A percentile compares a stretch with the other conserved stretches of the same genome.
Conservation (phyloP, 225 moss, liverwort and hornwort species). For the Marchantia paleacea region DNA sequence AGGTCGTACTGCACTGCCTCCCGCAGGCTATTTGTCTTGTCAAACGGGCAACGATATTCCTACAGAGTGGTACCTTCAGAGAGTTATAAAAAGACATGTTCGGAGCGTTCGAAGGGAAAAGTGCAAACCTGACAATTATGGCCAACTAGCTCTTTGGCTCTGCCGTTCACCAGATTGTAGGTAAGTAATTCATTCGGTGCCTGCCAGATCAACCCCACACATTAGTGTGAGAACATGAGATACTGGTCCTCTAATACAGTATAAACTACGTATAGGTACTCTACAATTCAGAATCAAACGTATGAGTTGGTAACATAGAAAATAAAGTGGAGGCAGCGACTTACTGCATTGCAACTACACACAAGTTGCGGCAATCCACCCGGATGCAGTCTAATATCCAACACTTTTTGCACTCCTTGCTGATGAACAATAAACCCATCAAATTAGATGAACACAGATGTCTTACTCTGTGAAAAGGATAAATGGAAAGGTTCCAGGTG, state of each 20-base stretch:
- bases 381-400: constrained; percentile 87
- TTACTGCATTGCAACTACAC: constrained; percentile 89
- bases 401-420: constrained; percentile 93
- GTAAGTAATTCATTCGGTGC: constrained; percentile 76
- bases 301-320: neutral
- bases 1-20: neutral
- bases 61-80: neutral
- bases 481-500: too few species aligned
- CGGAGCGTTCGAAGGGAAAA: neutral
- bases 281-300: neutral
- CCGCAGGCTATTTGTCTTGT: neutral
- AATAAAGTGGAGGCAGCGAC: neutral
- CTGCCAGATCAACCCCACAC: constrained; percentile 32
- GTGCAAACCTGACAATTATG: constrained; percentile 68
- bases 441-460: too few species aligned
- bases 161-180: constrained; percentile 71
- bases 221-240: neutral
- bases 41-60: neutral
- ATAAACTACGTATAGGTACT: neutral
- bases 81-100: too few species aligned
- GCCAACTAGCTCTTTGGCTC: constrained; percentile 70
- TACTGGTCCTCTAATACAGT: neutral
- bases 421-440: constrained; percentile 30
- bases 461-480: too few species aligned
- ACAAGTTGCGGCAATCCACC: constrained; percentile 71